Conservation (phyloP, 2,329 filamentous ascomycete species). For the Ophiostoma montium region DNA sequence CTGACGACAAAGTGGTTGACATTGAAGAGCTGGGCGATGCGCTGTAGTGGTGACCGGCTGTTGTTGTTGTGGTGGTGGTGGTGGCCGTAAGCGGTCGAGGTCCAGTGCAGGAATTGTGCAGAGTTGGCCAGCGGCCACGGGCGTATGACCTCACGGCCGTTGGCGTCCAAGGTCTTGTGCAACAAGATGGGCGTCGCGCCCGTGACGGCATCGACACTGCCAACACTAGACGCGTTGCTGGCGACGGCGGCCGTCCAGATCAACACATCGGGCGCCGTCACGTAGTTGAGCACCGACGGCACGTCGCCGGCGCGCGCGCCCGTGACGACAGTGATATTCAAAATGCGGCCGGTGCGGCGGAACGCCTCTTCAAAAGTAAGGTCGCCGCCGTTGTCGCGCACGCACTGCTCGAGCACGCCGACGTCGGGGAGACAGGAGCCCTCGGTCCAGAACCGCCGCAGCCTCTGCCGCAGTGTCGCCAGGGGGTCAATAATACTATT, state of each 20-base stretch:
- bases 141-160: constrained; percentile 45
- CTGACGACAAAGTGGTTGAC: constrained; percentile 93
- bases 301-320: constrained; percentile 44
- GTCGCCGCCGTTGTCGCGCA: constrained; percentile 74
- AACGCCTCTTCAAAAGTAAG: constrained; percentile 91
- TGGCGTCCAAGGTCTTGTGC: constrained; percentile 50
- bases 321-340: constrained; percentile 85
- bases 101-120: constrained; percentile 52
- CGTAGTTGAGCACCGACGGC: constrained; percentile 77
- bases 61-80: constrained; percentile 25
- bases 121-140: constrained; percentile 57
- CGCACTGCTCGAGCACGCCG: constrained; percentile 66
- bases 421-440: constrained; percentile 81
- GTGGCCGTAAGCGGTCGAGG: constrained; percentile 41
- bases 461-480: constrained; percentile 50
- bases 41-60: constrained; percentile 49
- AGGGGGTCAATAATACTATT: too few species aligned
- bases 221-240: constrained; percentile 44
- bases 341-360: constrained; percentile 64
- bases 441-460: constrained; percentile 55
- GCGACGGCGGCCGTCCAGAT: constrained; percentile 70
- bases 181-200: constrained; percentile 51
- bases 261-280: constrained; percentile 86
- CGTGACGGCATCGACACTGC: neutral
- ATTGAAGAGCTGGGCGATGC: constrained; percentile 74